Percentiles rank a stretch among this genome's conserved stretches.
These are phyloP conservation scores for Hymenoscyphus repandus DNA, from an alignment of 2,329 filamentous ascomycete genomes.

Conservation along the genomic window DNA sequence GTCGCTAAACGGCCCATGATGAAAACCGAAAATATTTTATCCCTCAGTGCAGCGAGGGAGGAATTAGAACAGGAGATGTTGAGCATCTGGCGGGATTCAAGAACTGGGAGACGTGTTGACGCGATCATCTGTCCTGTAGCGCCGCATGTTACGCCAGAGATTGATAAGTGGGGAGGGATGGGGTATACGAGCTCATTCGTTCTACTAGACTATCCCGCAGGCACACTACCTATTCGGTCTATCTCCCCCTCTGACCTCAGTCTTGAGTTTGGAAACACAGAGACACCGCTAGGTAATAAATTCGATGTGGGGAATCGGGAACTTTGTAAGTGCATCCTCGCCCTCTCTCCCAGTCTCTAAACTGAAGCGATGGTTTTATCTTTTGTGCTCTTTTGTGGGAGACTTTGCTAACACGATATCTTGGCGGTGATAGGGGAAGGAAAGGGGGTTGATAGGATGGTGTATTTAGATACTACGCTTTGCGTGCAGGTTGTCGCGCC, in stretches of 20 bases:
- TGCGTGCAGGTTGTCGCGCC: conserved; percentile 29
- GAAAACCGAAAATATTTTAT: conserved; percentile 42
- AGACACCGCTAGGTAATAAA: conserved; percentile 37
- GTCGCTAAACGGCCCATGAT: conserved; percentile 43
- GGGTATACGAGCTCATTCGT: conserved; percentile 59
- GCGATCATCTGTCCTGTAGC: conserved; percentile 59
- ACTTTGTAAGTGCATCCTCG: conserved; percentile 42
- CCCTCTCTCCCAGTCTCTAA: background rate
- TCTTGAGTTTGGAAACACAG: conserved; percentile 39
- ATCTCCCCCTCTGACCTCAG: conserved; percentile 45
- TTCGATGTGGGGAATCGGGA: conserved; percentile 58
- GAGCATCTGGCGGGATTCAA: conserved; percentile 50
- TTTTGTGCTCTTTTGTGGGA: background rate
- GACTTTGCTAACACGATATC: conserved; percentile 3
- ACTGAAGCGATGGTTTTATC: no score
- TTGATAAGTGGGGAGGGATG: conserved; percentile 58
- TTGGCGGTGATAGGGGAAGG: conserved; percentile 21
- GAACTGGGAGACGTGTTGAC: conserved; percentile 44
- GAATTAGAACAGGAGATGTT: conserved; percentile 51
- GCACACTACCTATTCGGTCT: conserved; percentile 47
- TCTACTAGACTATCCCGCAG: conserved; percentile 57
- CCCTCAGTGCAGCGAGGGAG: conserved; percentile 47
- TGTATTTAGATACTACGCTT: conserved; percentile 27
- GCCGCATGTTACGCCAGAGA: conserved; percentile 56
- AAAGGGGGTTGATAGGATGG: conserved; percentile 24